These are phyloP conservation scores for Cucurbita argyrosperma DNA, from an alignment of 306 rosid genomes.

Conservation along the genomic window DNA sequence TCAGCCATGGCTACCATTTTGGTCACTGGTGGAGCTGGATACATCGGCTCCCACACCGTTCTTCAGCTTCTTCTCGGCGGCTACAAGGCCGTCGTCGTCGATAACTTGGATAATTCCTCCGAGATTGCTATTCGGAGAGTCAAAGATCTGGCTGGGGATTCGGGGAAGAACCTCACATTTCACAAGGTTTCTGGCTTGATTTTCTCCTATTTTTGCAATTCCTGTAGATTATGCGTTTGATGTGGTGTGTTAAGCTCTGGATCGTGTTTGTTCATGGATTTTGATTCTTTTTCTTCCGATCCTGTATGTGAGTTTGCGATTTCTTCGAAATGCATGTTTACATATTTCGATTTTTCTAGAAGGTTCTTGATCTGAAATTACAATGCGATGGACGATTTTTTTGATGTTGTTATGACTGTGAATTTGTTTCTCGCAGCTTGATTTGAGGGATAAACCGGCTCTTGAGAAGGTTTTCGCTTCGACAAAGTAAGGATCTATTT, in stretches of 20 bases:
- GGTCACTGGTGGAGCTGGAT: conserved; percentile 97
- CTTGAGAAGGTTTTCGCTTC: conserved; percentile 65
- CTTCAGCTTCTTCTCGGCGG: conserved; percentile 76
- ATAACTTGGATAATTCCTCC: conserved; percentile 78
- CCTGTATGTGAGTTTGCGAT: not conserved
- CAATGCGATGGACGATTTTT: not conserved
- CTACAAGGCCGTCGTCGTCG: conserved; percentile 54
- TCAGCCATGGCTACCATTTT: conserved; percentile 35
- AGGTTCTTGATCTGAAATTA: not conserved
- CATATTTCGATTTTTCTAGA: not conserved
- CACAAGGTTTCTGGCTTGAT: conserved; percentile 38
- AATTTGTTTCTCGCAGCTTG: conserved; percentile 30
- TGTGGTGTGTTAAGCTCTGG: not conserved
- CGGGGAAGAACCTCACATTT: conserved; percentile 55
- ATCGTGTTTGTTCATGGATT: not conserved
- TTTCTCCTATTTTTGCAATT: not conserved
- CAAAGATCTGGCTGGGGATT: conserved; percentile 59
- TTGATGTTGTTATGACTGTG: not conserved
- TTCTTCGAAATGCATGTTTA: not conserved
- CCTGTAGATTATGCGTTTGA: not conserved
- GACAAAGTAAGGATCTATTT: conserved; percentile 31
- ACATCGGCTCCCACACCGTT: conserved; percentile 86
- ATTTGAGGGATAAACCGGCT: conserved; percentile 71
- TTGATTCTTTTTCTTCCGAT: not conserved
- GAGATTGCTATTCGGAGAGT: conserved; percentile 43